Conservation (phyloP, 257 asterid species). For the Hygrophila difformis region DNA sequence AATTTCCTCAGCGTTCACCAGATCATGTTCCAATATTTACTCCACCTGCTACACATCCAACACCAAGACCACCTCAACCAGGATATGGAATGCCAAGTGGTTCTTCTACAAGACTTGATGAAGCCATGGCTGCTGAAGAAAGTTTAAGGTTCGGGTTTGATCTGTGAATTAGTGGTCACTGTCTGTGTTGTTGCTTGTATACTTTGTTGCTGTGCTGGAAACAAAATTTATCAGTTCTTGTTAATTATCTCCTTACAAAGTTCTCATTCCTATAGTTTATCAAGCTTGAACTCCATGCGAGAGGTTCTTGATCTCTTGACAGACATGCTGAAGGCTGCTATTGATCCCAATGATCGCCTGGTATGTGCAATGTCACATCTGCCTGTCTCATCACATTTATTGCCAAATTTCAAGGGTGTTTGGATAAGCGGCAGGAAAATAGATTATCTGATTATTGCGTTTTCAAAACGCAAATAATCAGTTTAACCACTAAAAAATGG, state of each 20-base stretch:
- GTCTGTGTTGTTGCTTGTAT: not conserved
- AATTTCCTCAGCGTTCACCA: conserved; percentile 53
- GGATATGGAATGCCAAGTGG: conserved; percentile 87
- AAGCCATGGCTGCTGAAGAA: conserved; percentile 75
- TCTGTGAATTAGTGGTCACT: not conserved
- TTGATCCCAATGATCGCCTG: conserved; percentile 44
- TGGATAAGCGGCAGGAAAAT: no score
- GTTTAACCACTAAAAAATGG: no score
- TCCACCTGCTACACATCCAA: conserved; percentile 60
- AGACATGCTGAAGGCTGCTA: conserved; percentile 84
- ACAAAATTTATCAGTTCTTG: no score
- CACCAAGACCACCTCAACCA: conserved; percentile 50
- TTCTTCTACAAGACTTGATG: conserved; percentile 71
- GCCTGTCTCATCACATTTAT: not conserved
- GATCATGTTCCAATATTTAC: conserved; percentile 69
- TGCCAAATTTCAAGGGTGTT: no score
- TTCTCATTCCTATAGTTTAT: conserved; percentile 30
- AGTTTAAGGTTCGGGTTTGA: conserved; percentile 46
- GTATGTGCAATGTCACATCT: conserved; percentile 25
- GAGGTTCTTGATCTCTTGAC: conserved; percentile 56
- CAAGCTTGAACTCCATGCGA: conserved; percentile 47
- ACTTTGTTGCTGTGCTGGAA: not conserved
- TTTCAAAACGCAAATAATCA: no score
- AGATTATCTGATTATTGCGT: no score
- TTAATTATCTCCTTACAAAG: not conserved